A percentile compares a stretch with the other conserved stretches of the same genome.
These are phyloP conservation scores for Mycena kentingensis DNA, from an alignment of 768 basidiomycete genomes.

Conservation along the genomic window DNA sequence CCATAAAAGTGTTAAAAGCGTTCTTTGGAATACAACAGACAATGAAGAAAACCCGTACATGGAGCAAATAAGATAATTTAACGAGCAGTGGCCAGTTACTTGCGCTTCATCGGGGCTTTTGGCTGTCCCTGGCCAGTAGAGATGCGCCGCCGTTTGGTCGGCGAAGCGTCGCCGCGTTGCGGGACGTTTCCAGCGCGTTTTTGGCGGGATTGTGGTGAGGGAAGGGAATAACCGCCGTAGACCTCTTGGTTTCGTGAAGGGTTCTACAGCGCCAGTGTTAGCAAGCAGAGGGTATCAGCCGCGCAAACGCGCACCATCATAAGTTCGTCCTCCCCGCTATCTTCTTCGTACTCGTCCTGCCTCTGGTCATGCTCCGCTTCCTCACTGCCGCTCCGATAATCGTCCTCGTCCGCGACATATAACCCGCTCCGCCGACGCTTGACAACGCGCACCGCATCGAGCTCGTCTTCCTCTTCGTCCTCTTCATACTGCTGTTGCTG, in stretches of 20 bases:
- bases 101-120: constrained; percentile 16
- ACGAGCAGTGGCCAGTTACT: constrained; percentile 1
- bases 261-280: constrained; percentile 3
- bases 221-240: constrained; percentile 19
- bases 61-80: constrained; percentile 14
- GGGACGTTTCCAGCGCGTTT: constrained; percentile 10
- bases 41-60: background rate
- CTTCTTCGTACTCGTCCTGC: constrained; percentile 1
- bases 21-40: no score
- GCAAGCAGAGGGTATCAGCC: background rate
- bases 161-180: constrained; percentile 11
- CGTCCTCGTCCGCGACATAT: constrained; percentile 18
- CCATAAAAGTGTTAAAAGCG: no score
- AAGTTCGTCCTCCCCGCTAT: constrained; percentile 24
- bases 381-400: constrained; percentile 11
- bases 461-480: constrained; percentile 16
- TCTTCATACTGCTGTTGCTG: constrained; percentile 6
- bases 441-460: constrained; percentile 13
- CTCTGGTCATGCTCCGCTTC: no score
- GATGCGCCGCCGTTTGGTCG: constrained; percentile 21
- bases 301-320: constrained; percentile 10
- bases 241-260: constrained; percentile 10
- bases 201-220: constrained; percentile 9
- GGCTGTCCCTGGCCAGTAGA: constrained; percentile 4
- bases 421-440: constrained; percentile 19